Evolutionary conservation across 805 yeast species (phyloP), one percentile per base, ranked within the genome.

Genomic region (Schwanniomyces pseudopolymorphus): DNA sequence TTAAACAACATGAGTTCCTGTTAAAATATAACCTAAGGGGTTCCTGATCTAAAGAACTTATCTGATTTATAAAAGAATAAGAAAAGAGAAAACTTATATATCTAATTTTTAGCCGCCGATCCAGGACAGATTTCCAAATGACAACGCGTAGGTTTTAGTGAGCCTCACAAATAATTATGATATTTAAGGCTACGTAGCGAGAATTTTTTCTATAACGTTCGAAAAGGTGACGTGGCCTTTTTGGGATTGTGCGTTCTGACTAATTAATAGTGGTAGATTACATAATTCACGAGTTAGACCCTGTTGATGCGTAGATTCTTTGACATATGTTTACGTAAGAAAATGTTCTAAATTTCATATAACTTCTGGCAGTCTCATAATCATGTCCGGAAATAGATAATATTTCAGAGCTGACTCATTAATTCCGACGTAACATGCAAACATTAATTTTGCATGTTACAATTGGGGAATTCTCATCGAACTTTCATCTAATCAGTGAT

Each of bases 151-250:
- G 9, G 19, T 35, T 11, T 35, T 19, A 20, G 22, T 9, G 25
- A 35, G 38, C 38, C 25, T 35, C 38, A 17, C 25, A 4, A 35
- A 16, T 20, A 13, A 19, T 35, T 20, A 16, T 19, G 24, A 5
- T 13, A 17, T 6, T 20, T 17, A 20, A 35, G 38, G 25, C 38
- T 19, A 35, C 38, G 38, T 35, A 35, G 38, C 38, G 22, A 35
- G 14, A 35, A 19, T 19, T 19, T 35, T 11, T 35, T 20, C 38
- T 7, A 17, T 19, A 17, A 35, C 5, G 22, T 35, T 20, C 38
- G 25, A 35, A 17, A 35, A 11, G 38, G 38, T 43, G 46, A 43
- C 46, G 46, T 43, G 46, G 46, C 42, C 26, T 38, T 38, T 43
- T 43, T 20, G 33, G 19, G 33, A 31, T 10, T 4, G 4, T 16